Conservation (phyloP, 306 rosid species). For the Sindora glabra region DNA sequence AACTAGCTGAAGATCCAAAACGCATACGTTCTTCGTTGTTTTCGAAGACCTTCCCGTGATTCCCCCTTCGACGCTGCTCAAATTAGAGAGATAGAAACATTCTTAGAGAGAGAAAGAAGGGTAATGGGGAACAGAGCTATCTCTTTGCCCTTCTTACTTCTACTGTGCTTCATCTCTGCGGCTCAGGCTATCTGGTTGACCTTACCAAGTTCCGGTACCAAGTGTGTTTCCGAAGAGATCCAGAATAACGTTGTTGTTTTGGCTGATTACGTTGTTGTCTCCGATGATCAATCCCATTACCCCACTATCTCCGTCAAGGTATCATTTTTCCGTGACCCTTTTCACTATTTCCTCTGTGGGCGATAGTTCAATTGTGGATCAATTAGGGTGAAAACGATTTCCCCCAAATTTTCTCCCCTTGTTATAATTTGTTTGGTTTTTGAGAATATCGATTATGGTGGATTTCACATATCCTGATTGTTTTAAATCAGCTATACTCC, state of each 20-base stretch:
- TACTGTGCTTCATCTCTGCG: constrained; percentile 16
- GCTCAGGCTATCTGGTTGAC: constrained; percentile 47
- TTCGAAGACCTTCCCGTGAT: neutral
- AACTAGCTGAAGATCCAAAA: neutral
- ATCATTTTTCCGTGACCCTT: neutral
- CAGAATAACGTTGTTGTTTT: constrained; percentile 85
- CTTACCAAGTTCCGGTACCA: constrained; percentile 54
- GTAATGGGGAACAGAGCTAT: constrained; percentile 22
- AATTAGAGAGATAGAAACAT: neutral
- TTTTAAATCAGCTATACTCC: neutral
- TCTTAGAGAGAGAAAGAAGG: constrained; percentile 1
- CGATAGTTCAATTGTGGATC: constrained; percentile 1
- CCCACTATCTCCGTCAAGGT: constrained; percentile 82
- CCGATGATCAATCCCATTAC: constrained; percentile 31
- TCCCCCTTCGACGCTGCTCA: neutral
- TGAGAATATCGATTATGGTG: neutral
- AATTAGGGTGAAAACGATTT: neutral
- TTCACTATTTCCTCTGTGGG: neutral
- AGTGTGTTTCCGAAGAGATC: constrained; percentile 97
- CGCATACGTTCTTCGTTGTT: neutral
- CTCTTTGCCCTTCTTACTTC: constrained; percentile 10
- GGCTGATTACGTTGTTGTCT: constrained; percentile 64
- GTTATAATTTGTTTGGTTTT: constrained; percentile 2
- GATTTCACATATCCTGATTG: neutral
- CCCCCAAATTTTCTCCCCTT: neutral